Evolutionary conservation across 2,329 filamentous ascomycete species (phyloP).

Genomic region (Diplodia sapinea): DNA sequence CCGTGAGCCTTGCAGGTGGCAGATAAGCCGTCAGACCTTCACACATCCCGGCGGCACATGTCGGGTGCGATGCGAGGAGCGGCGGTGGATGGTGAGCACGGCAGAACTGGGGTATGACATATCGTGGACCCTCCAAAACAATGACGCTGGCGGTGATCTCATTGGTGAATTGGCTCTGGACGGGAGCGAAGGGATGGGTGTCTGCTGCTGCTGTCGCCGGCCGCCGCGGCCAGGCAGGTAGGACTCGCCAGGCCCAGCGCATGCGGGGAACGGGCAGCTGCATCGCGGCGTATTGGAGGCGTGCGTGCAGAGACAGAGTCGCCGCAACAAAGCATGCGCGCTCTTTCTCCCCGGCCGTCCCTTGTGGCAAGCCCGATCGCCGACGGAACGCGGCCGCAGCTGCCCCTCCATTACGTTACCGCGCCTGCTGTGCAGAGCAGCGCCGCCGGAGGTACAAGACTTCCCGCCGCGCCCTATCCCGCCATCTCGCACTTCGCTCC

Average conservation of each 20-base stretch:
- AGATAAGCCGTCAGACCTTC: constrained; percentile 1
- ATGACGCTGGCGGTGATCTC: constrained; percentile 6
- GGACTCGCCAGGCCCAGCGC: background rate
- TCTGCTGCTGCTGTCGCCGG: background rate
- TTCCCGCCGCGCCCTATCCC: background rate
- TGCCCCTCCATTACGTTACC: constrained; percentile 31
- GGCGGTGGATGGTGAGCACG: background rate
- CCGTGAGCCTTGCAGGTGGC: background rate
- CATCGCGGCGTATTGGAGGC: constrained; percentile 1
- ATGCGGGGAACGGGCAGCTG: constrained; percentile 18
- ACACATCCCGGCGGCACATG: background rate
- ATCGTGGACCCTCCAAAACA: constrained; percentile 24
- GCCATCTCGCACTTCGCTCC: constrained; percentile 6
- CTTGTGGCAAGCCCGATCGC: constrained; percentile 10
- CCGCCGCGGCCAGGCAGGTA: background rate
- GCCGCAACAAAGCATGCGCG: constrained; percentile 22
- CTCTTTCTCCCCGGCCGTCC: constrained; percentile 6
- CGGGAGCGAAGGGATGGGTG: constrained; percentile 17
- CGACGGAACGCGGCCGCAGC: background rate
- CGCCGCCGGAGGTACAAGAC: constrained; percentile 20
- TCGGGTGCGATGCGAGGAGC: background rate
- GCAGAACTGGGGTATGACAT: constrained; percentile 17
- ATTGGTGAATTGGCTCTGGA: constrained; percentile 9
- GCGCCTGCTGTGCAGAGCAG: constrained; percentile 16
- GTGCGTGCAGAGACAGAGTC: background rate